Percentiles rank a stretch among this genome's conserved stretches.
phyloP scores from a whole-genome alignment of 257 asterid genomes.

The Rubia yunnanensis region DNA sequence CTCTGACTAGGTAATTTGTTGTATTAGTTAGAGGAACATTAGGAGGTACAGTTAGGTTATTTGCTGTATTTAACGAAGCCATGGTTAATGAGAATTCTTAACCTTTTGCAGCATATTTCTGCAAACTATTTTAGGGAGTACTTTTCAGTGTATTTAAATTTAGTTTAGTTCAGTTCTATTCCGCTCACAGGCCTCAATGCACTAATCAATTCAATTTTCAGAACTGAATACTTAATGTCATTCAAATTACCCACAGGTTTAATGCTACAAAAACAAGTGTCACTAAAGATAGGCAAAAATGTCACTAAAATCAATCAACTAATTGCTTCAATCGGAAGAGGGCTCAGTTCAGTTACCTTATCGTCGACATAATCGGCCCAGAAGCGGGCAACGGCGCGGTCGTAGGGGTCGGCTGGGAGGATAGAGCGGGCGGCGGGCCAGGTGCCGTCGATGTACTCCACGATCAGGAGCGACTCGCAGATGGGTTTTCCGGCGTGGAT shows the following conservation, averaged over 20 bases:
- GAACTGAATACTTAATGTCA: not conserved
- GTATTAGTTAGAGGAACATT: no score
- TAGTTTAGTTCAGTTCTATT: no score
- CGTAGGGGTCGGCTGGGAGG: slow-evolving; percentile 26
- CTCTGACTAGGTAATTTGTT: no score
- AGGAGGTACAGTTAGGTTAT: no score
- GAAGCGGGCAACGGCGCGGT: slow-evolving; percentile 27
- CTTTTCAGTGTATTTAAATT: no score
- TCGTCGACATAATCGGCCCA: slow-evolving; percentile 32
- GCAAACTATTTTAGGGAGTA: no score
- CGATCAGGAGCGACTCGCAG: slow-evolving; percentile 25
- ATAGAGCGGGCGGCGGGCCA: slow-evolving; percentile 24
- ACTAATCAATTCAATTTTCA: not conserved
- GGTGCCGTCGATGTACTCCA: slow-evolving; percentile 31
- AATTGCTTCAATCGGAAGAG: not conserved
- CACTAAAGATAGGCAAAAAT: not conserved
- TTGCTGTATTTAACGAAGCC: no score
- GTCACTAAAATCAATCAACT: not conserved
- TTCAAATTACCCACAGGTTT: no score
- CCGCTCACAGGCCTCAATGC: no score
- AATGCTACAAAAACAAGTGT: not conserved
- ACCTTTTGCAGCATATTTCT: no score
- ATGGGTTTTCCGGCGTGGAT: slow-evolving; percentile 22
- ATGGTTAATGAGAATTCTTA: no score
- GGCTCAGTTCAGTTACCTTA: slow-evolving; percentile 13